Base-by-base conservation (phyloP, 2,329 filamentous ascomycete species). In the Trichophyton schoenleinii region DNA sequence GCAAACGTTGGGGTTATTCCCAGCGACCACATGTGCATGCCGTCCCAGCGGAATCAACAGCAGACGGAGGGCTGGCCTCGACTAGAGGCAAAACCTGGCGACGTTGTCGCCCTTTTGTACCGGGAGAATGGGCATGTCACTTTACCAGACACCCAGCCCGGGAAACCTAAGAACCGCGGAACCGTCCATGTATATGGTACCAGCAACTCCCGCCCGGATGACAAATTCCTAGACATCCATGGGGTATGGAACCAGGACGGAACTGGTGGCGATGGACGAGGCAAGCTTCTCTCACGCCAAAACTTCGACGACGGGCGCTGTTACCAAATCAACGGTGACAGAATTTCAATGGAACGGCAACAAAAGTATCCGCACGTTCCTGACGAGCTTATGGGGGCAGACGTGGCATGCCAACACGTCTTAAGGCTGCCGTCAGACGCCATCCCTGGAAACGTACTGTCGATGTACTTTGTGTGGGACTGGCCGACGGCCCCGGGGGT, bases 391-490 rank as follows among this genome's bases (percentile, higher is more conserved):
- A 79, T 80, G 72, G 83, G 81, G 28, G 74, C 75, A 53, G 83
- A 87, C 67, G 78, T 91, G 58, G 86, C 81, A 77, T 97, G 94
- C 75, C 91, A 96, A 73, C 86, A 86, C 41, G 86, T 94, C 69
- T 77, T 96, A 57, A 80, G 85, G 69, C 77, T 99, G 13, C 94
- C 94, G 0, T 70, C 78, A 3, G 81, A 87, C 67, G 77, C 84
- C 55, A 73, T 80, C n/a, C 72, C 78, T 8, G 84, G 84, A 52
- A 81, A 85, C 34, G 80, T 81, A 31, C 89, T 91, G 72, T 92
- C 90, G 2, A 75, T 96, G 59, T 95, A 96, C 79, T 97, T 92
- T 92, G 87, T 96, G 53, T 97, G 94, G 94, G 87, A 95, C 73
- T 99, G 91, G 89, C 86, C 87, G 2, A 86, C 83, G 13, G 78